These are phyloP conservation scores for Dispira simplex DNA, from an alignment of 192 early-diverging fungal genomes.

Conservation along the genomic window DNA sequence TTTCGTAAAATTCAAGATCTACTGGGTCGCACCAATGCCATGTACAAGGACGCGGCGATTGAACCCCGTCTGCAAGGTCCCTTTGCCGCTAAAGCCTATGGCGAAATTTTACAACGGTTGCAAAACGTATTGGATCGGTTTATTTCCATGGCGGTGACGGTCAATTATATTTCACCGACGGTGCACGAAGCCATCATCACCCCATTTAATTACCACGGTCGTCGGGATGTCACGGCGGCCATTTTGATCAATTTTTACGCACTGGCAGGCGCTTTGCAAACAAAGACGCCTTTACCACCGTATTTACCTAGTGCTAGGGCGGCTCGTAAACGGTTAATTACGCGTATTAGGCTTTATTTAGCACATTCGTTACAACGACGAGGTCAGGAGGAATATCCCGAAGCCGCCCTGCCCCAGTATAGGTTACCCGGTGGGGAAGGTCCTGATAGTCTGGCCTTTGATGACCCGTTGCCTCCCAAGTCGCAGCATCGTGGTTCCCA, in stretches of 20 bases:
- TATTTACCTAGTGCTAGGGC: slow-evolving; percentile 3
- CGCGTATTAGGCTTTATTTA: neutral
- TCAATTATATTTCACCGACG: slow-evolving; percentile 6
- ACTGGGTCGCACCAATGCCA: neutral
- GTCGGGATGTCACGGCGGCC: slow-evolving; percentile 6
- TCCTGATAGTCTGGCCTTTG: too few species aligned
- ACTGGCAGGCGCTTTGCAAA: slow-evolving; percentile 3
- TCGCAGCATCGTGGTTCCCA: too few species aligned
- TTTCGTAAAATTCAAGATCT: slow-evolving; percentile 5
- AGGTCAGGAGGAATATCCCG: too few species aligned
- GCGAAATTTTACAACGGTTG: slow-evolving; percentile 2
- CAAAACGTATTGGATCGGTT: slow-evolving; percentile 8
- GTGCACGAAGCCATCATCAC: slow-evolving; percentile 5
- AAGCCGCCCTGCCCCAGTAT: too few species aligned
- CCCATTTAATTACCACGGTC: slow-evolving; percentile 9
- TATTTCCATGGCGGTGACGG: slow-evolving; percentile 3
- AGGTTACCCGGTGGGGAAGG: too few species aligned
- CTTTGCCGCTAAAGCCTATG: neutral
- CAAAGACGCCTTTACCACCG: slow-evolving; percentile 3
- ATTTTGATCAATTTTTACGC: slow-evolving; percentile 8
- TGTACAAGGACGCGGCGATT: neutral
- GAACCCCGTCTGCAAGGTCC: slow-evolving; percentile 6
- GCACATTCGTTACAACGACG: too few species aligned
- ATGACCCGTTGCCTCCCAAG: too few species aligned
- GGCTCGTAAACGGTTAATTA: slow-evolving; percentile 4